phyloP scores from a whole-genome alignment of 2,329 filamentous ascomycete genomes.

The Fusarium xylarioides region DNA sequence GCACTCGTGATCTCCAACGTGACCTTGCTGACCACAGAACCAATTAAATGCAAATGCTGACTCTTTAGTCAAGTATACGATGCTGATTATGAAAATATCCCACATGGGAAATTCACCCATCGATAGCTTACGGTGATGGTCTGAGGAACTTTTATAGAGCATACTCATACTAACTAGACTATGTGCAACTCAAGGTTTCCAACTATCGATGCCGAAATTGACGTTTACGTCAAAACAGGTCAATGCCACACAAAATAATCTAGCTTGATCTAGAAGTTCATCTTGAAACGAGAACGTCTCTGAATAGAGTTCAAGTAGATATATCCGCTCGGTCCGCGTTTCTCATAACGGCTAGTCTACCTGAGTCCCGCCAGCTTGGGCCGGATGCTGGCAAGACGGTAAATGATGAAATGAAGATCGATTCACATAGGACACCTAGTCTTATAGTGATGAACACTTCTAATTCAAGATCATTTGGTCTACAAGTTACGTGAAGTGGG shows the following conservation, averaged over 20 bases:
- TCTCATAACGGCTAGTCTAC: not conserved
- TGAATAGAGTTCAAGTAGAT: constrained; percentile 2
- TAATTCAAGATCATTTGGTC: not conserved
- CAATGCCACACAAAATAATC: not conserved
- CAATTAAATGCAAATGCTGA: not conserved
- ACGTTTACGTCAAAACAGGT: not conserved
- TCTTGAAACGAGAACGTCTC: not conserved
- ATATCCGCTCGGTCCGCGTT: not conserved
- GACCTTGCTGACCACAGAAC: not conserved
- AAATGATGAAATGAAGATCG: not conserved
- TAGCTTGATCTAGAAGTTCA: constrained; percentile 11
- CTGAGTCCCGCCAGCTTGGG: not conserved
- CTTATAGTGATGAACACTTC: not conserved
- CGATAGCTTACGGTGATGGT: not conserved
- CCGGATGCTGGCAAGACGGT: not conserved
- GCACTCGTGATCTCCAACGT: not conserved
- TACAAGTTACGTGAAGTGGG: not conserved
- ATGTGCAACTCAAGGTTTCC: not conserved
- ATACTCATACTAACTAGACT: not conserved
- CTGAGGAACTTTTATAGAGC: not conserved
- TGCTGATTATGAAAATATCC: not conserved
- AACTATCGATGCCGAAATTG: not conserved
- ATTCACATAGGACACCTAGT: not conserved
- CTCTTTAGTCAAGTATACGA: not conserved
- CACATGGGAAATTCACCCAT: not conserved